Evolutionary conservation across 345 rosid species (phyloP).

Genomic region (Trapa bicornis): DNA sequence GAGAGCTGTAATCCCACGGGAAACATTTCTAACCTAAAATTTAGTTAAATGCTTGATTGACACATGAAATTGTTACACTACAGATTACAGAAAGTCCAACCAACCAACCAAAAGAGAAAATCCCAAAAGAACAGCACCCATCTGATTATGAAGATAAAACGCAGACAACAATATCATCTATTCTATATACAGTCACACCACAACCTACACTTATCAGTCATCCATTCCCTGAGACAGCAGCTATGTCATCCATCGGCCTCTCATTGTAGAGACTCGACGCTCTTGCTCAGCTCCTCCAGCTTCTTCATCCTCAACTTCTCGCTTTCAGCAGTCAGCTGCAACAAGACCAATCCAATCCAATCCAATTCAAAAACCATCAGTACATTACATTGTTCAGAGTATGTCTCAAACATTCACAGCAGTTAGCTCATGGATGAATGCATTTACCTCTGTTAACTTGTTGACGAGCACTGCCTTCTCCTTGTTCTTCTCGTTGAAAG

Average conservation of each 20-base stretch:
- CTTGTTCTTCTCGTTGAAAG: slow-evolving; percentile 69
- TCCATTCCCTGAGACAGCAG: background rate
- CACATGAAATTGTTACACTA: no score
- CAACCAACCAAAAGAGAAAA: no score
- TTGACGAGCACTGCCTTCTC: slow-evolving; percentile 40
- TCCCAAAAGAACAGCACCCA: no score
- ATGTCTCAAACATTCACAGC: background rate
- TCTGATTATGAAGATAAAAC: slow-evolving; percentile 5
- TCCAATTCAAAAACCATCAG: background rate
- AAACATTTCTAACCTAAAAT: no score
- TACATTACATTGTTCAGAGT: background rate
- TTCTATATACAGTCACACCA: slow-evolving; percentile 50
- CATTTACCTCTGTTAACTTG: slow-evolving; percentile 40
- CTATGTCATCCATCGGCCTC: no score
- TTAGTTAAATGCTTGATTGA: no score
- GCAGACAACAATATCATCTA: slow-evolving; percentile 16
- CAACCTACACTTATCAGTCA: slow-evolving; percentile 25
- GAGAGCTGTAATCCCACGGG: no score
- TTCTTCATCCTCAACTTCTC: slow-evolving; percentile 69
- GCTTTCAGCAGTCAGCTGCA: slow-evolving; percentile 59
- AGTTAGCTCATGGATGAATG: background rate
- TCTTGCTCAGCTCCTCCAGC: slow-evolving; percentile 66
- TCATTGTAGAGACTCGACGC: slow-evolving; percentile 19
- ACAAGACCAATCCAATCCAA: background rate
- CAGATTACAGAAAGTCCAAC: no score